phyloP scores from a whole-genome alignment of 305 asterid genomes.

The Andrographis paniculata region DNA sequence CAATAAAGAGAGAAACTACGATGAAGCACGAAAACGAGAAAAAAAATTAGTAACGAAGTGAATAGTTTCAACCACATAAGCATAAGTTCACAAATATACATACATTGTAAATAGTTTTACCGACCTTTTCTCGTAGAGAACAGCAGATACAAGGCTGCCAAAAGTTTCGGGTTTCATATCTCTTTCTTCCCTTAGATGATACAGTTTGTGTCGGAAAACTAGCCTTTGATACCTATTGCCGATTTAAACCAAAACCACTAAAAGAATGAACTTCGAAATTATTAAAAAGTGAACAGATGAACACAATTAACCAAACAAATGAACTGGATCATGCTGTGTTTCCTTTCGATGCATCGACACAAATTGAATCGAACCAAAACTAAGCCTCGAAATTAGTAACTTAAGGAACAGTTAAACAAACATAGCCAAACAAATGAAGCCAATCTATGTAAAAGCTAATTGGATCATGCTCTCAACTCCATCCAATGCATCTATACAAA shows the following conservation, averaged over 20 bases:
- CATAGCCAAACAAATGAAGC: too few relatives aligned
- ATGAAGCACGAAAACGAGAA: neutral
- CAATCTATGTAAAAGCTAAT: neutral
- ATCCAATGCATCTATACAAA: constrained; percentile 6
- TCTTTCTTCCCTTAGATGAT: constrained; percentile 92
- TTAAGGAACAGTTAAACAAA: too few relatives aligned
- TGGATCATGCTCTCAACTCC: neutral
- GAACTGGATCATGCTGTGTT: too few relatives aligned
- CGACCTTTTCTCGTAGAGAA: constrained; percentile 89
- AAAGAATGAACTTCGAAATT: neutral
- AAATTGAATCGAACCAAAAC: too few relatives aligned
- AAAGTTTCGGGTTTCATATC: constrained; percentile 97
- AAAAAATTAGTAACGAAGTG: neutral
- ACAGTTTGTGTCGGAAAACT: constrained; percentile 79
- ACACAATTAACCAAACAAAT: too few relatives aligned
- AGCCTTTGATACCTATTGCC: constrained; percentile 78
- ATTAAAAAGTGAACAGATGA: too few relatives aligned
- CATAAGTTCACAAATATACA: neutral
- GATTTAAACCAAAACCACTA: neutral
- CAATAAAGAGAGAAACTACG: neutral
- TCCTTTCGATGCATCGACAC: too few relatives aligned
- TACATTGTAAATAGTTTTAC: neutral
- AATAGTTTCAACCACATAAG: neutral
- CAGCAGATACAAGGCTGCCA: constrained; percentile 94
- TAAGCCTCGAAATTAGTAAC: too few relatives aligned